Evolutionary conservation across 179 eudicot genomes (phyloP).

Genomic region (Silene vulgaris): DNA sequence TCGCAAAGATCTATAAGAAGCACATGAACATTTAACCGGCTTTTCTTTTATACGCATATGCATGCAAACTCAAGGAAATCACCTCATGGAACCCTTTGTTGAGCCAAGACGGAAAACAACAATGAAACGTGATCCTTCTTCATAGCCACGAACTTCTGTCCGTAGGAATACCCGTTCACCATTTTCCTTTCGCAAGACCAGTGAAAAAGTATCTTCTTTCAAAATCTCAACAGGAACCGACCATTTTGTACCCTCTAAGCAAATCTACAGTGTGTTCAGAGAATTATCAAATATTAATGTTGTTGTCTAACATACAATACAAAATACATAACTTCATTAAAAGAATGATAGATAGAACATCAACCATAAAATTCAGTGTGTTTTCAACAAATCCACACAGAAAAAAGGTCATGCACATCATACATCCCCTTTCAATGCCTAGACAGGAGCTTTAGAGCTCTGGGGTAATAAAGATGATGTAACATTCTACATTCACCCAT

Average conservation of each 20-base stretch:
- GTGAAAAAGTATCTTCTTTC: slow-evolving; percentile 75
- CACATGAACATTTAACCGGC: slow-evolving; percentile 1
- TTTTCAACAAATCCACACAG: not conserved
- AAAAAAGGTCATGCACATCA: not conserved
- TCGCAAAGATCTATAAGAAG: not conserved
- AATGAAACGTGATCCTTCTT: slow-evolving; percentile 94
- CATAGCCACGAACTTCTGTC: slow-evolving; percentile 87
- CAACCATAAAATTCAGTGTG: slow-evolving; percentile 7
- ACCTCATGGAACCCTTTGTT: slow-evolving; percentile 74
- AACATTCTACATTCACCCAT: not conserved
- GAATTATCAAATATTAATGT: slow-evolving; percentile 4
- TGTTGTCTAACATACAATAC: not conserved
- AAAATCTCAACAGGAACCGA: slow-evolving; percentile 70
- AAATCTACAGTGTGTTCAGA: slow-evolving; percentile 42
- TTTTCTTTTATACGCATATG: not conserved
- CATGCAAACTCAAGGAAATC: slow-evolving; percentile 7
- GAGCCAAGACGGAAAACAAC: slow-evolving; percentile 92
- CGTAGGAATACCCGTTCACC: slow-evolving; percentile 50
- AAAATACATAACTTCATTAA: slow-evolving; percentile 7
- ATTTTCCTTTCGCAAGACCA: slow-evolving; percentile 52
- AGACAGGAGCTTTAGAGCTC: not conserved
- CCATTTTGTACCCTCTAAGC: slow-evolving; percentile 69
- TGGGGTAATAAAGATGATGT: not conserved
- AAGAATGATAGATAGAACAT: not conserved
- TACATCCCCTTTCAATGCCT: not conserved